Base-by-base conservation (phyloP, 805 yeast species). In the Lipomyces sp. region DNA sequence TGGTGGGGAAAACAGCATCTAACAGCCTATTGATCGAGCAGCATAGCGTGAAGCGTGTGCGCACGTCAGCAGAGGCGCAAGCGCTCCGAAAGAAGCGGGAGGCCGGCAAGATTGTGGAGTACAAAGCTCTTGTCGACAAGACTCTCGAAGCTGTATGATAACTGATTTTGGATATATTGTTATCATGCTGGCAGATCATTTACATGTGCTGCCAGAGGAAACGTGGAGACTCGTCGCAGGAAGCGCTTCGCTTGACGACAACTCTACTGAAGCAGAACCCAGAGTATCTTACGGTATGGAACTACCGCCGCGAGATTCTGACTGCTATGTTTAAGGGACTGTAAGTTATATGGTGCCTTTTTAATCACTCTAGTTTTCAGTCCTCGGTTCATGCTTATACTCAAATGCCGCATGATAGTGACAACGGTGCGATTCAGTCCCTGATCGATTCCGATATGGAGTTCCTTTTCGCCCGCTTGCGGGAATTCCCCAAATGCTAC, bases 221-320 rank as follows among this genome's bases (percentile, higher is more conserved):
- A 19, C 33, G 52, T 1, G 58, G 65, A 2, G 51, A 63, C 1
- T 74, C 70, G 47, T 66, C 65, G 19, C 60, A 62, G 0, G 72
- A 69, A 2, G 65, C 79, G 0, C 72, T 88, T 23, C 70, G 73
- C 1, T 63, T 72, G 21, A 84, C 95, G 0, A 75, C 84, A 0
- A 68, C 70, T 18, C 59, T 90, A 13, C 71, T 93, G 19, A 68
- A 73, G 7, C 62, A 78, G 44, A 89, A 90, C 61, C 96, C 97
- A 0, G 98, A 93, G 64, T 78, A 84, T 57, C 90, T 90, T 66
- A 82, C 96, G 0, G 74, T 80, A 0, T 93, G 98, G 98, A 93
- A 93, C 64, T 85, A 75, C 63, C 76, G 98, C 49, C 76, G 96
- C 47, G 93, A 86, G 57, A 80, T 84, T 2, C 68, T 89, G 18